Percentiles rank a stretch among this genome's conserved stretches.
phyloP scores from a whole-genome alignment of 192 early-diverging fungal species.

The Backusella macrospora region DNA sequence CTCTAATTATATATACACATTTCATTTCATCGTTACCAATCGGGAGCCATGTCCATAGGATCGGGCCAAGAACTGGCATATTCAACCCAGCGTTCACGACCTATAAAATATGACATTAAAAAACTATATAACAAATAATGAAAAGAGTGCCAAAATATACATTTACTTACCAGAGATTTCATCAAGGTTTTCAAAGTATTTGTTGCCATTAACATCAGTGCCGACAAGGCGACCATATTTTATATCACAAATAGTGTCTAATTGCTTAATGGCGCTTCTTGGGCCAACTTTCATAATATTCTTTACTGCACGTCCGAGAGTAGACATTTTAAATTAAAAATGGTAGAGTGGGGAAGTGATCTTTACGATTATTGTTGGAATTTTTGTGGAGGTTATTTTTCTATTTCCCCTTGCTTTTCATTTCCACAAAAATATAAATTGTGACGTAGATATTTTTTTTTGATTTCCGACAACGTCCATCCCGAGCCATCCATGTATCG shows the following conservation, averaged over 20 bases:
- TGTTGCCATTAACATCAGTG: conserved; percentile 73
- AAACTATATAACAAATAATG: background rate
- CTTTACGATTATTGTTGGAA: background rate
- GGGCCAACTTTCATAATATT: conserved; percentile 59
- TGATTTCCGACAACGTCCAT: too few relatives aligned
- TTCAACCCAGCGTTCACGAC: conserved; percentile 79
- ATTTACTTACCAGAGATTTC: conserved; percentile 65
- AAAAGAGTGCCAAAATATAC: background rate
- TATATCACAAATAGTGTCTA: conserved; percentile 60
- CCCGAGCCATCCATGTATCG: too few relatives aligned
- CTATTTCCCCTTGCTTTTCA: too few relatives aligned
- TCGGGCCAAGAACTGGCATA: conserved; percentile 59
- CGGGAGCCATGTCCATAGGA: conserved; percentile 68
- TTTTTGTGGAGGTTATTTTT: too few relatives aligned
- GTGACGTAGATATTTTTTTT: too few relatives aligned
- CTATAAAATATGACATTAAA: conserved; percentile 34
- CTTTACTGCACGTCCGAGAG: conserved; percentile 57
- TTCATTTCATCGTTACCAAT: conserved; percentile 54
- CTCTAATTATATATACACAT: background rate
- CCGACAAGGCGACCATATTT: conserved; percentile 76
- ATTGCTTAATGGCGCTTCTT: conserved; percentile 46
- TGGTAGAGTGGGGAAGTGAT: conserved; percentile 10
- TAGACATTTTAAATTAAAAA: conserved; percentile 42
- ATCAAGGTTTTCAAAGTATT: conserved; percentile 71
- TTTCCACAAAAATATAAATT: too few relatives aligned